phyloP scores from a whole-genome alignment of 2,329 filamentous ascomycete species.

The Stromatinia cepivora region DNA sequence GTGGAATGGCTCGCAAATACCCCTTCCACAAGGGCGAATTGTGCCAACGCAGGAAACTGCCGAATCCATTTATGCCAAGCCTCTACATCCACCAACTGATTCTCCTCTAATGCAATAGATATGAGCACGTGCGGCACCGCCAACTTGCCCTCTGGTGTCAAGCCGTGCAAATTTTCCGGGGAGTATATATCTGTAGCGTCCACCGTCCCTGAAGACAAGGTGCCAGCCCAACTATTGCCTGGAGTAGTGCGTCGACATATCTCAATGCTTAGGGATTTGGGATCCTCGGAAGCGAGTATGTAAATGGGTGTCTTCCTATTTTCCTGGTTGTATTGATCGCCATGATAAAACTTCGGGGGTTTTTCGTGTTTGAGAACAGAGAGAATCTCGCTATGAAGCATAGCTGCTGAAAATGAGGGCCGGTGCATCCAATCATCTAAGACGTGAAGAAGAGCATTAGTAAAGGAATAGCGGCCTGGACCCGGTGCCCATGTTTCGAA shows the following conservation, averaged over 20 bases:
- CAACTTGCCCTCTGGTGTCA: slow-evolving; percentile 20
- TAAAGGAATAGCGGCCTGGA: slow-evolving; percentile 29
- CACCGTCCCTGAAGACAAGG: background rate
- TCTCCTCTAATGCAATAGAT: slow-evolving; percentile 58
- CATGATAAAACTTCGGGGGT: background rate
- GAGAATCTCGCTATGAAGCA: slow-evolving; percentile 33
- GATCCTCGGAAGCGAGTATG: slow-evolving; percentile 25
- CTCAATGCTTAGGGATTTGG: slow-evolving; percentile 24
- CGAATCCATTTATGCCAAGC: slow-evolving; percentile 60
- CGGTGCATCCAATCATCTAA: slow-evolving; percentile 31
- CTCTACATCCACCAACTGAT: slow-evolving; percentile 57
- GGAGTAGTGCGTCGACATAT: slow-evolving; percentile 22
- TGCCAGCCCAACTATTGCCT: slow-evolving; percentile 19
- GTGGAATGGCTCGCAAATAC: slow-evolving; percentile 63
- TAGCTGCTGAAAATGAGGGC: slow-evolving; percentile 30
- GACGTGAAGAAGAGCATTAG: slow-evolving; percentile 30
- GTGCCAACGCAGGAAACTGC: slow-evolving; percentile 57
- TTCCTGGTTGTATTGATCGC: slow-evolving; percentile 16
- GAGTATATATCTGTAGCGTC: slow-evolving; percentile 20
- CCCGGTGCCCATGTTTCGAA: slow-evolving; percentile 27
- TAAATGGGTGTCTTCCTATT: slow-evolving; percentile 25
- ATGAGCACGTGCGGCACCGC: slow-evolving; percentile 58
- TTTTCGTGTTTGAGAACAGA: slow-evolving; percentile 25
- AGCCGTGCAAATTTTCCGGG: slow-evolving; percentile 16
- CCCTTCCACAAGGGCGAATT: slow-evolving; percentile 61